Evolutionary conservation across 23 red algal species (phyloP).

Genomic region (Gracilaria gracilis): DNA sequence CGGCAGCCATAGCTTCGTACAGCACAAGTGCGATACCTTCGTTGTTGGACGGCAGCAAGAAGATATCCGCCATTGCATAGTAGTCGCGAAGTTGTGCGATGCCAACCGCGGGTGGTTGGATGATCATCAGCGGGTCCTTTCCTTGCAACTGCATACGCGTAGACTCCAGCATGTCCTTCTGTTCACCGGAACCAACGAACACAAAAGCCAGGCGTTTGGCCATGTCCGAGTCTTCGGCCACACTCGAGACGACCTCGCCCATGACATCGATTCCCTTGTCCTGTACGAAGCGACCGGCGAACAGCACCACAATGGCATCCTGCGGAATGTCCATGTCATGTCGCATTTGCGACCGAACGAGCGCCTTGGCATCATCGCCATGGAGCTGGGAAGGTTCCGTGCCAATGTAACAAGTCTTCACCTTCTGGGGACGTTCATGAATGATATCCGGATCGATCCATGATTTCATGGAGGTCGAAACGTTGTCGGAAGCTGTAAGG

Average conservation of each 20-base stretch:
- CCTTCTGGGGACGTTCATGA: conserved; percentile 26
- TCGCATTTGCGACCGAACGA: conserved; percentile 47
- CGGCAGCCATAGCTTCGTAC: conserved; percentile 67
- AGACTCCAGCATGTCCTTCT: conserved; percentile 56
- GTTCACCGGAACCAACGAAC: conserved; percentile 60
- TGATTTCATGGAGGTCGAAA: conserved; percentile 58
- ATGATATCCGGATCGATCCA: conserved; percentile 65
- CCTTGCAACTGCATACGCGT: conserved; percentile 41
- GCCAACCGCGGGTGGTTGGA: conserved; percentile 46
- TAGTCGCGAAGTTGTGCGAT: conserved; percentile 44
- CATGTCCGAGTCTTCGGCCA: conserved; percentile 50
- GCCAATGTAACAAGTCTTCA: conserved; percentile 71
- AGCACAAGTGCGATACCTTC: conserved; percentile 62
- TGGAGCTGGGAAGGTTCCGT: conserved; percentile 45
- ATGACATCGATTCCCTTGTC: conserved; percentile 68
- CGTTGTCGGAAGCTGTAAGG: conserved; percentile 58
- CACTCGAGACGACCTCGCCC: conserved; percentile 42
- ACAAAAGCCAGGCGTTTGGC: conserved; percentile 35
- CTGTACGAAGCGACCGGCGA: conserved; percentile 54
- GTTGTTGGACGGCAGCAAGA: conserved; percentile 55
- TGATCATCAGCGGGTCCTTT: conserved; percentile 35
- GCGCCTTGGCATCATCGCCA: conserved; percentile 43
- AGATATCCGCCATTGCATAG: conserved; percentile 70
- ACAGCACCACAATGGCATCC: conserved; percentile 53
- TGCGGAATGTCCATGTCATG: conserved; percentile 36